These are phyloP conservation scores for Diospyros lotus DNA, from an alignment of 148 eudicot species.

Conservation along the genomic window DNA sequence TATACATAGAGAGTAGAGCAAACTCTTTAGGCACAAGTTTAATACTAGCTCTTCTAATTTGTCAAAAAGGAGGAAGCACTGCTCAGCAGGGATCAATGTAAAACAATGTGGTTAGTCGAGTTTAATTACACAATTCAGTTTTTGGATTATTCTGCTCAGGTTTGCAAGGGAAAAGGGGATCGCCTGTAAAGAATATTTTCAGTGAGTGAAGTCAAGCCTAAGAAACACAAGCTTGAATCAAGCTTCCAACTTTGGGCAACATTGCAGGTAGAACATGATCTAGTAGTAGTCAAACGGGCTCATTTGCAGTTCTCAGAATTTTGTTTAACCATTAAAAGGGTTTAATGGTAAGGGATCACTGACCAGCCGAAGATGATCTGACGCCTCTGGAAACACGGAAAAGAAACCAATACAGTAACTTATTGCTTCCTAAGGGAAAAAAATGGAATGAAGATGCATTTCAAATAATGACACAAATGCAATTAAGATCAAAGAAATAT, in stretches of 20 bases:
- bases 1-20: background rate
- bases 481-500: background rate
- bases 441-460: background rate
- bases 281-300: background rate
- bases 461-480: background rate
- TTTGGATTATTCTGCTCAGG: background rate
- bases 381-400: background rate
- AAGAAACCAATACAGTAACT: background rate
- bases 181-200: background rate
- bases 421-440: background rate
- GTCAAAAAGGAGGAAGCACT: background rate
- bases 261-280: background rate
- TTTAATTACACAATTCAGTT: background rate
- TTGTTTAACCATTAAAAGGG: too few species aligned
- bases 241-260: slow-evolving; percentile 4
- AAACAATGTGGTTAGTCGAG: background rate
- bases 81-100: too few species aligned
- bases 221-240: background rate
- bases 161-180: background rate
- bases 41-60: background rate
- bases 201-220: background rate
- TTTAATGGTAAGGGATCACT: too few species aligned
- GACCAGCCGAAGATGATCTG: background rate
- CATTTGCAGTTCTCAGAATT: background rate
- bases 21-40: background rate